A percentile compares a stretch with the other conserved stretches of the same genome.
Evolutionary conservation across 116 monocot species (phyloP).

Genomic region (Phalaenopsis hybrid): DNA sequence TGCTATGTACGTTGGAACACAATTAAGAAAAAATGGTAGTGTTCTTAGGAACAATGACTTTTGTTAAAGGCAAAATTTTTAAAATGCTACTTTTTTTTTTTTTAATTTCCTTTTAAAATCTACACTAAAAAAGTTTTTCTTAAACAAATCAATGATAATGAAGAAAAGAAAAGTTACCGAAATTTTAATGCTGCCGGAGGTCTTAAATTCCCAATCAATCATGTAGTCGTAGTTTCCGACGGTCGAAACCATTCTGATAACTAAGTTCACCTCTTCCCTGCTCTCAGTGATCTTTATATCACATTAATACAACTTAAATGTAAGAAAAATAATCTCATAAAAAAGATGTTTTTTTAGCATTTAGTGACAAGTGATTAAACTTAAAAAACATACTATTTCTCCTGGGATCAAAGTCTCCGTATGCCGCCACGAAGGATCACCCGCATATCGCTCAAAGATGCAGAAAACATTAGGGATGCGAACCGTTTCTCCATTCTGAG

Average conservation of each 20-base stretch:
- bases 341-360: too few species aligned
- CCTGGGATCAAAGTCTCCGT: slow-evolving; percentile 39
- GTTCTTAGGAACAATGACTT: too few species aligned
- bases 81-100: too few species aligned
- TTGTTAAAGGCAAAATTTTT: too few species aligned
- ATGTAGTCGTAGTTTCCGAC: slow-evolving; percentile 62
- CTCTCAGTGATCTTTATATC: slow-evolving; percentile 40
- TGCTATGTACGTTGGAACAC: too few species aligned
- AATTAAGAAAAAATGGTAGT: too few species aligned
- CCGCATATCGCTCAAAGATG: slow-evolving; percentile 50
- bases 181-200: slow-evolving; percentile 39
- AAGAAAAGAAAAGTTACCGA: slow-evolving; percentile 15
- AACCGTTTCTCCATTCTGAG: slow-evolving; percentile 32
- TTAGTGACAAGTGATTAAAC: background rate
- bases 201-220: slow-evolving; percentile 64
- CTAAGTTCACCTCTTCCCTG: slow-evolving; percentile 49
- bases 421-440: slow-evolving; percentile 57
- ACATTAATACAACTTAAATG: background rate
- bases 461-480: slow-evolving; percentile 32
- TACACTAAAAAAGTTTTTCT: too few species aligned
- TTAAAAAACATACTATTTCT: slow-evolving; percentile 22
- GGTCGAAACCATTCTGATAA: slow-evolving; percentile 49
- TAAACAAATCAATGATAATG: background rate
- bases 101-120: too few species aligned
- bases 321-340: too few species aligned